Conservation (phyloP, 345 rosid genomes). For the Raphanus sativus region DNA sequence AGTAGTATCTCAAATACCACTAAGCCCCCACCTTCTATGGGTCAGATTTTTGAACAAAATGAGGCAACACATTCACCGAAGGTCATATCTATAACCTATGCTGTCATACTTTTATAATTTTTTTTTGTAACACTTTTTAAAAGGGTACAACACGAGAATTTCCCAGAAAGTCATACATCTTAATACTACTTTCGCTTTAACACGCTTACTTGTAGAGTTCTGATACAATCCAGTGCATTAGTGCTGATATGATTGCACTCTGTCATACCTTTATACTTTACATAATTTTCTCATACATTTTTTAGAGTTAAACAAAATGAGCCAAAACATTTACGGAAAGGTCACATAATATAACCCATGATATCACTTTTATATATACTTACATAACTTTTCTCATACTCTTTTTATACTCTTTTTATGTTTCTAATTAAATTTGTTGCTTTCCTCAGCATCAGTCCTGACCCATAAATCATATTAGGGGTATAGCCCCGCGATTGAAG, state of each 20-base stretch:
- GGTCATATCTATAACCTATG: conserved; percentile 1
- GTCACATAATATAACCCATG: neutral
- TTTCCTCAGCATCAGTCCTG: neutral
- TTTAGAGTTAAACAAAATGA: neutral
- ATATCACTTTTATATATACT: neutral
- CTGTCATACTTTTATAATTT: too few species aligned
- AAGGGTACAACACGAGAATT: too few species aligned
- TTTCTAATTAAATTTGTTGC: neutral
- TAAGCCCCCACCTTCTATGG: neutral
- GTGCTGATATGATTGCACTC: too few species aligned
- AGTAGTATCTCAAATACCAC: neutral
- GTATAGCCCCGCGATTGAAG: too few species aligned
- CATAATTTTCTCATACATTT: neutral
- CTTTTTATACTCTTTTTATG: neutral
- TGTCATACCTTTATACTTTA: neutral
- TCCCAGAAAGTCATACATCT: too few species aligned
- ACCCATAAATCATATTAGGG: neutral
- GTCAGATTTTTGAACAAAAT: neutral
- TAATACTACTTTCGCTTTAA: too few species aligned
- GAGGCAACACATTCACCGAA: neutral
- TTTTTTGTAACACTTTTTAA: too few species aligned
- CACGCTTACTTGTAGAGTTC: too few species aligned
- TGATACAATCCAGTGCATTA: too few species aligned
- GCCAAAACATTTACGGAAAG: neutral
- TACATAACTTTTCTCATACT: neutral